Evolutionary conservation across 805 yeast genomes (phyloP).

Genomic region (Wickerhamomyces pijperi): DNA sequence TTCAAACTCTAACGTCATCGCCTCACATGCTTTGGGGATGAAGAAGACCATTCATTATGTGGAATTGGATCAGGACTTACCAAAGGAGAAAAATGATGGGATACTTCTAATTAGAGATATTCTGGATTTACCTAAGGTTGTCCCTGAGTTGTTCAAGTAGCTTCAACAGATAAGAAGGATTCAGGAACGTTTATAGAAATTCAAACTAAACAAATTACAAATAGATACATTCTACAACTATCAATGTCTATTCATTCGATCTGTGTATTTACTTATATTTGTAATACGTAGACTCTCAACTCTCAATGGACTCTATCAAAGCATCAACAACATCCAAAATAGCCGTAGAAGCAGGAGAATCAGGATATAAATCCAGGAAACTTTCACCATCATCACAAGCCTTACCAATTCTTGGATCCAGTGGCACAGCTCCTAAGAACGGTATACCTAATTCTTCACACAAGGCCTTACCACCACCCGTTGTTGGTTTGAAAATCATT

Average conservation of each 20-base stretch:
- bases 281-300: too few relatives aligned
- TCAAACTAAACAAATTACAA: too few relatives aligned
- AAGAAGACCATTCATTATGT: slow-evolving; percentile 59
- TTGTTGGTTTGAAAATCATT: slow-evolving; percentile 84
- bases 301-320: slow-evolving; percentile 43
- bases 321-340: slow-evolving; percentile 74
- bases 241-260: too few relatives aligned
- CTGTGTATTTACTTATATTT: too few relatives aligned
- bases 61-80: slow-evolving; percentile 51
- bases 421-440: slow-evolving; percentile 85
- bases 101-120: slow-evolving; percentile 47
- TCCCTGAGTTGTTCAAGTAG: slow-evolving; percentile 15
- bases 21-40: slow-evolving; percentile 67
- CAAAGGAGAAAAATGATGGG: too few relatives aligned
- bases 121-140: slow-evolving; percentile 30
- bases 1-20: slow-evolving; percentile 64
- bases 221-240: too few relatives aligned
- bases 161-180: neutral
- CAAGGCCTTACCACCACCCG: slow-evolving; percentile 87
- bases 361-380: slow-evolving; percentile 75
- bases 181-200: too few relatives aligned
- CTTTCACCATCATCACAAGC: slow-evolving; percentile 82
- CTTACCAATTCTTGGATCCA: slow-evolving; percentile 89
- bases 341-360: slow-evolving; percentile 87
- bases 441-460: slow-evolving; percentile 72